Evolutionary conservation across 2,329 filamentous ascomycete genomes (phyloP).

Genomic region (Sporothrix brasiliensis): DNA sequence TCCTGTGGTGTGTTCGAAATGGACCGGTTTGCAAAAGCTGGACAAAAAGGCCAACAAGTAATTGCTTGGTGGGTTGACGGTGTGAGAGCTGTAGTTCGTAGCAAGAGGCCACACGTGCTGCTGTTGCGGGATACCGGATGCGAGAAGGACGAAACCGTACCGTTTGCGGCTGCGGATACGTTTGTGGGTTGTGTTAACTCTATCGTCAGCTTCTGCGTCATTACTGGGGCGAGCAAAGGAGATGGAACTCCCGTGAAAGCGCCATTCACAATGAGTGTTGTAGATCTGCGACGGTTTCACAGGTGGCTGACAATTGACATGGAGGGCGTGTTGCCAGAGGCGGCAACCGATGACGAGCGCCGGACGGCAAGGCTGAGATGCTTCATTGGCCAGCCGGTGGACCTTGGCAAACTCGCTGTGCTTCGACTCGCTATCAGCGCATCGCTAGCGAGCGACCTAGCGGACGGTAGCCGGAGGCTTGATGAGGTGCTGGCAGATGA

Average conservation of each 20-base stretch:
- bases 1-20: constrained; percentile 31
- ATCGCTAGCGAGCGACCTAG: constrained; percentile 30
- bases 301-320: constrained; percentile 29
- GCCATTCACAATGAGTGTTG: background rate
- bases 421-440: constrained; percentile 30
- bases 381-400: constrained; percentile 29
- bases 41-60: background rate
- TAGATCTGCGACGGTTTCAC: constrained; percentile 20
- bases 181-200: constrained; percentile 31
- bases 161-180: background rate
- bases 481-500: constrained; percentile 28
- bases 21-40: constrained; percentile 26
- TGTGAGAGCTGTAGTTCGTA: constrained; percentile 1
- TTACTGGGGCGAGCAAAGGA: background rate
- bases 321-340: constrained; percentile 1
- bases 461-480: constrained; percentile 12
- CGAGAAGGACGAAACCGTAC: background rate
- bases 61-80: constrained; percentile 24
- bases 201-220: constrained; percentile 29
- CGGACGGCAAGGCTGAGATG: constrained; percentile 15
- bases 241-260: background rate
- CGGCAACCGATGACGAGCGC: constrained; percentile 24
- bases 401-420: constrained; percentile 27
- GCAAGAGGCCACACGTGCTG: background rate
- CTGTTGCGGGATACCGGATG: constrained; percentile 24